Base-by-base conservation (phyloP, 2,329 filamentous ascomycete genomes). In the Beauveria scarabaeidicola region DNA sequence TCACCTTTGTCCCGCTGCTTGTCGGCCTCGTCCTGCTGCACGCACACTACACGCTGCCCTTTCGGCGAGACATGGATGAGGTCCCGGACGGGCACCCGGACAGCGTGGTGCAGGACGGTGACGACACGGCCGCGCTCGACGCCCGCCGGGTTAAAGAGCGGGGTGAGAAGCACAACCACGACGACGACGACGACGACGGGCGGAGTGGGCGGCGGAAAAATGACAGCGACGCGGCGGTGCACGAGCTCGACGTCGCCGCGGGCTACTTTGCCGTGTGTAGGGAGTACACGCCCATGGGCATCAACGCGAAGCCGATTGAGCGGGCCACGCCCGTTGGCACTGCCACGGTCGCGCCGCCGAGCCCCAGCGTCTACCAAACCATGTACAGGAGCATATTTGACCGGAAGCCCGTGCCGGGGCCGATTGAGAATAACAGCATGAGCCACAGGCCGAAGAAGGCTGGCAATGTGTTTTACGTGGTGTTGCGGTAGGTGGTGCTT, bases 331-430 rank as follows among this genome's bases (percentile, higher is more conserved):
- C 91, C 6, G 83, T 90, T 13, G 91, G 90, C 19, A 86, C 88
- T 60, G 74, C 82, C 56, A 87, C 89, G 17, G 85, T 94, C 48
- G 84, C 87, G 38, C 79, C 88, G 46, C 88, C 91, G 60, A 96
- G 91, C 69, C 91, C 89, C 60, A 97, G 93, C 71, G 93, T 99
- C 41, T 97, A 97, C 73, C 94, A 97, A 80, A 89, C 89, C 72
- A 97, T 99, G 91, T 99, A 99, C 75, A 81, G 91, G 70, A 96
- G 89, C 72, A 88, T 99, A 63, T 97, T 99, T 70, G 91, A 96
- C 67, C 84, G 93, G 68, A 92, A 88, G 68, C 79, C 75, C 40
- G 66, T 69, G 9, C 65, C 75, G 2, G 73, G 74, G 1, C 77
- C 79, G 2, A 65, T 82, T 59, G 81, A 83, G 51, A 74, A 75